Evolutionary conservation across 2,329 filamentous ascomycete species (phyloP), one percentile per base, ranked within the genome.

Genomic region (Fusarium sp.): DNA sequence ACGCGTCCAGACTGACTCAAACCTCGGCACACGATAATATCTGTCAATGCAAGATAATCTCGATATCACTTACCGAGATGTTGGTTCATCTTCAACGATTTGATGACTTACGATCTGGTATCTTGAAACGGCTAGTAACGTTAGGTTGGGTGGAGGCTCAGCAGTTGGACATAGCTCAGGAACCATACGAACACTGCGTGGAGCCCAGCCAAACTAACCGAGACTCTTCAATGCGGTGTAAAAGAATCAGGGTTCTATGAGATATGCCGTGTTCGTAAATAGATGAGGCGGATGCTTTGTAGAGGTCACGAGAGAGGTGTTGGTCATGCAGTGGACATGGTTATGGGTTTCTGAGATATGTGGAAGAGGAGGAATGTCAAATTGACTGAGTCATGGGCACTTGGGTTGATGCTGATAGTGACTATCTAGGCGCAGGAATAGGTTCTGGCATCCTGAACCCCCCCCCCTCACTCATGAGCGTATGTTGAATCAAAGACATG

Each of bases 81-180:
- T 29, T 43, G 24, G 35, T 20, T n/a, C 24, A 18, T 43, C 35
- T 52, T 39, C 54, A 24, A 46, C 28, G 37, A 35, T 46, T 31
- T 43, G 24, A 43, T 49, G 20, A 42, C 44, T 39, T 41, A 9
- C 54, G 57, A 60, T 59, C 44, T 60, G 54, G 41, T 60, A 42
- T 37, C 57, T 60, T 35, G 29, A 42, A 50, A 46, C 50, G 54
- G 42, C 54, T 60, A 60, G 57, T 59, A 13, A 26, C n/a, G n/a
- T n/a, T n/a, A n/a, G n/a, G n/a, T 11, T 26, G 26, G 39, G 57
- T 59, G 54, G 54, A 60, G 57, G 53, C 53, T 59, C 41, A 59
- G 35, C 20, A 31, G 31, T 33, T 48, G 57, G 23, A 48, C 29
- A 31, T 23, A 46, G 53, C 53, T 59, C 28, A 11, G n/a, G 39